These are phyloP conservation scores for Monosporascus sp. DNA, from an alignment of 2,329 filamentous ascomycete genomes.

Conservation along the genomic window DNA sequence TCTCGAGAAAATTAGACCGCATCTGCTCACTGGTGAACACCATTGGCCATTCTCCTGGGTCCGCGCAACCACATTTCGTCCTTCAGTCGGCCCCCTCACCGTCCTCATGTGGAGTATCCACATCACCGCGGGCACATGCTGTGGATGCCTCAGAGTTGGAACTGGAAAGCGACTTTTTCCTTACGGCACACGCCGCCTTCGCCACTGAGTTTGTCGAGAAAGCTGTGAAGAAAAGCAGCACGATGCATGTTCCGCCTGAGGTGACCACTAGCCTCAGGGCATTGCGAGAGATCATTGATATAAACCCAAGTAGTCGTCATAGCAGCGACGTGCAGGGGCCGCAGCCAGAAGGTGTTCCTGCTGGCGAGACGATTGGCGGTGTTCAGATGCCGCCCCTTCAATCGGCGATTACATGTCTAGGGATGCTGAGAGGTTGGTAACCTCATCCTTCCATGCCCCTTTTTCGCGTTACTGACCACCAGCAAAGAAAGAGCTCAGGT, in stretches of 20 bases:
- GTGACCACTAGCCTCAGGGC: background rate
- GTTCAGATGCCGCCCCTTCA: background rate
- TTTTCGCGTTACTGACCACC: too few species aligned
- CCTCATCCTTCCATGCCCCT: background rate
- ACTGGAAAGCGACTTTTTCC: slow-evolving; percentile 33
- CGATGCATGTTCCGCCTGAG: background rate
- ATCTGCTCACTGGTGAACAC: background rate
- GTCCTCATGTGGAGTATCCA: background rate
- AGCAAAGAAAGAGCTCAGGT: background rate
- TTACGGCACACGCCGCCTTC: slow-evolving; percentile 35
- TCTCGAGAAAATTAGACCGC: background rate
- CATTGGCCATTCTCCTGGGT: background rate
- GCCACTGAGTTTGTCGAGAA: slow-evolving; percentile 34
- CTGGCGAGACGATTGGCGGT: background rate
- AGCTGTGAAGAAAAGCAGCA: slow-evolving; percentile 15
- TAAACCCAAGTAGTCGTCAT: background rate
- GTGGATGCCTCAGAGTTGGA: background rate
- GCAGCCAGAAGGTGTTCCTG: background rate
- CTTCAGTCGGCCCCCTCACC: background rate
- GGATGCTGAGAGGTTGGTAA: background rate
- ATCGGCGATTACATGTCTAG: background rate
- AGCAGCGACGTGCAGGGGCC: background rate
- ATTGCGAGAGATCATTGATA: background rate
- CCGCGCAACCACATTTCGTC: background rate
- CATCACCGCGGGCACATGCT: background rate